Base-by-base conservation (phyloP, 2,329 filamentous ascomycete genomes). In the Pyrenophora teres region DNA sequence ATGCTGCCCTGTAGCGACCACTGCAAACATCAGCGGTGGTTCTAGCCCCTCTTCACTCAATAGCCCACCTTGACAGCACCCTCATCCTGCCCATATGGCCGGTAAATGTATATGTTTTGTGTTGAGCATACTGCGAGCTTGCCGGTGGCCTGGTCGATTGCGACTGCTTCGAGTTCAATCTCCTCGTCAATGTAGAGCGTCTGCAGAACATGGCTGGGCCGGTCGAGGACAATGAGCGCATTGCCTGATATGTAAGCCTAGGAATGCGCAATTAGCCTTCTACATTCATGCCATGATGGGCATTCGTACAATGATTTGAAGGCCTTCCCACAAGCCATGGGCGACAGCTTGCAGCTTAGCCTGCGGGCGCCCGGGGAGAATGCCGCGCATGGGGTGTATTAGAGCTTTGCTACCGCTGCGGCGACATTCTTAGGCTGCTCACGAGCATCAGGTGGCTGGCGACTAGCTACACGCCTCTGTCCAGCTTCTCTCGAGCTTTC, bases 231-330 rank as follows among this genome's bases (percentile, higher is more conserved):
- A 46, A 94, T 85, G 59, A 97, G 84, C 56, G 90, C 90, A 74
- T 88, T 89, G 67, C 93, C 93, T 54, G 90, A 94, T 60, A 97
- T 88, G 76, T 97, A 99, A 44, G 86, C 85, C 90, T 95, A 56
- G 3, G 9, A 30, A 30, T 13, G 7, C 27, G 10, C 27, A 30
- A 30, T 30, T 30, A 30, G 27, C 5, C 27, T 30, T 30, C 9
- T 10, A 12, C 10, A 30, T 12, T 7, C 12, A 30, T 19, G 15
- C 38, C 19, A 31, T 18, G 42, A 56, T 37, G 46, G 30, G 54
- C 32, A 33, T 45, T 57, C 84, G 78, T 78, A 90, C 89, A 73
- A 90, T 85, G 62, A 93, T 82, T 63, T 88, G 86, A 68, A 83
- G 81, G 60, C 81, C 81, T 65, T 89, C 82, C 87, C 89, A 94